A percentile compares a stretch with the other conserved stretches of the same genome.
Conservation (phyloP, 176 grass and related monocot genomes). For the Oryza longistaminata region DNA sequence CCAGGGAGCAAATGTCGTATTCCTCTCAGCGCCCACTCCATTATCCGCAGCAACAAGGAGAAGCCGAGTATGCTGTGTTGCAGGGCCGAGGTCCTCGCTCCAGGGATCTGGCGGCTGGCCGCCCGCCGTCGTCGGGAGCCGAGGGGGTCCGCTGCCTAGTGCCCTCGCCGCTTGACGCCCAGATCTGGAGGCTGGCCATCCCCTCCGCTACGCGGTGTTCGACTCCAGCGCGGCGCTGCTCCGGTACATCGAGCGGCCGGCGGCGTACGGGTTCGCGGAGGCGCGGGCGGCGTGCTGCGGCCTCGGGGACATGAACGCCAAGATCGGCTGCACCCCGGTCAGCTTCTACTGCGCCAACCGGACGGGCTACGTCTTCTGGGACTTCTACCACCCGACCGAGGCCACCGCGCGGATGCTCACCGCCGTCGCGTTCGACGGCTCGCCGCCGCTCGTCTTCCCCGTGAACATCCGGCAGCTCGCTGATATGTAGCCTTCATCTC, state of each 20-base stretch:
- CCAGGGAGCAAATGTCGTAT: no score
- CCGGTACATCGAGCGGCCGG: slow-evolving; percentile 59
- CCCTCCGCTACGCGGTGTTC: slow-evolving; percentile 66
- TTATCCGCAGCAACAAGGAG: no score
- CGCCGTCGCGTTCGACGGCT: slow-evolving; percentile 46
- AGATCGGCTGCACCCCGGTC: slow-evolving; percentile 63
- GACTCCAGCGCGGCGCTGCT: slow-evolving; percentile 56
- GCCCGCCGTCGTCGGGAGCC: no score
- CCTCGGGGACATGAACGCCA: slow-evolving; percentile 70
- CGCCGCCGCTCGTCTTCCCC: slow-evolving; percentile 59
- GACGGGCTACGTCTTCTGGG: slow-evolving; percentile 68
- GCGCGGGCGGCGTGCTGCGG: slow-evolving; percentile 84
- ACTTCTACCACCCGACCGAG: slow-evolving; percentile 83
- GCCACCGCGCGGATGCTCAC: slow-evolving; percentile 54
- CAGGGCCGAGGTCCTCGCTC: no score
- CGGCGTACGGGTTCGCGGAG: slow-evolving; percentile 53
- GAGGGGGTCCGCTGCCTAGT: no score
- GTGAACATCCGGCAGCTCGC: slow-evolving; percentile 59
- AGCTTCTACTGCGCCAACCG: slow-evolving; percentile 66
- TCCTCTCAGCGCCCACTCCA: no score
- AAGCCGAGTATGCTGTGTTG: no score
- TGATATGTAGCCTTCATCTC: background rate
- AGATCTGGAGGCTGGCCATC: no score
- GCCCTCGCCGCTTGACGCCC: no score
- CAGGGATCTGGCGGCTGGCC: no score